Conservation (phyloP, 306 rosid species). For the Vigna trinervia region DNA sequence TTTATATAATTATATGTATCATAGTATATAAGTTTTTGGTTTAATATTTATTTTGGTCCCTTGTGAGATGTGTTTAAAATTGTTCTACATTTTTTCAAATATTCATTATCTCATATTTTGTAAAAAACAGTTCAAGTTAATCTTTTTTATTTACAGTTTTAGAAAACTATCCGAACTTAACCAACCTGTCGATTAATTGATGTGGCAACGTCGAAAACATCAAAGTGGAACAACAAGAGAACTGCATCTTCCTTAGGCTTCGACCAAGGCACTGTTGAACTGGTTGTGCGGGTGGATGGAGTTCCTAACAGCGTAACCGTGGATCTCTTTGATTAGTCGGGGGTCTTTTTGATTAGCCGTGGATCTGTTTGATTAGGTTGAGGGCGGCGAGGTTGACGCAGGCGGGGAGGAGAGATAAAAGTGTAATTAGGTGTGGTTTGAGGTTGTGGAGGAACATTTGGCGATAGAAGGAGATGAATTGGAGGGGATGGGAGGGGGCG, state of each 20-base stretch:
- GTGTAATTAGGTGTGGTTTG: conserved; percentile 62
- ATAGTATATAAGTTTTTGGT: too few species aligned
- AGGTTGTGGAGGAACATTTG: conserved; percentile 50
- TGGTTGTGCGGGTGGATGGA: conserved; percentile 57
- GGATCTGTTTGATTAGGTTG: conserved; percentile 72
- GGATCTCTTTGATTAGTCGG: conserved; percentile 62
- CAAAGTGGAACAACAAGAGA: conserved; percentile 50
- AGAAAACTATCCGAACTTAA: too few species aligned
- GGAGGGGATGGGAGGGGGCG: conserved; percentile 47
- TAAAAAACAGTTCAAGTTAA: too few species aligned
- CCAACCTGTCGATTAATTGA: too few species aligned
- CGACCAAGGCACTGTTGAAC: conserved; percentile 69
- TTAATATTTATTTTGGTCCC: too few species aligned
- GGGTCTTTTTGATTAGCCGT: conserved; percentile 35
- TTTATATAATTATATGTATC: too few species aligned
- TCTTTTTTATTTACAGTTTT: too few species aligned
- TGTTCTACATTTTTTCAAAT: too few species aligned
- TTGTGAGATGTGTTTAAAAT: too few species aligned
- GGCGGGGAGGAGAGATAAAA: conserved; percentile 72
- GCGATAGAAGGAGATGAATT: conserved; percentile 60
- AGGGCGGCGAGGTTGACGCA: conserved; percentile 59
- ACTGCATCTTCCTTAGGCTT: conserved; percentile 78
- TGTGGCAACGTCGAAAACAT: conserved; percentile 39
- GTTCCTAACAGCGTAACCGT: conserved; percentile 64
- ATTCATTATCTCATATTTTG: too few species aligned